Percentiles rank a stretch among this genome's conserved stretches.
Evolutionary conservation across 1,284 basidiomycete species (phyloP).

Genomic region (Cryptococcus deneoformans): DNA sequence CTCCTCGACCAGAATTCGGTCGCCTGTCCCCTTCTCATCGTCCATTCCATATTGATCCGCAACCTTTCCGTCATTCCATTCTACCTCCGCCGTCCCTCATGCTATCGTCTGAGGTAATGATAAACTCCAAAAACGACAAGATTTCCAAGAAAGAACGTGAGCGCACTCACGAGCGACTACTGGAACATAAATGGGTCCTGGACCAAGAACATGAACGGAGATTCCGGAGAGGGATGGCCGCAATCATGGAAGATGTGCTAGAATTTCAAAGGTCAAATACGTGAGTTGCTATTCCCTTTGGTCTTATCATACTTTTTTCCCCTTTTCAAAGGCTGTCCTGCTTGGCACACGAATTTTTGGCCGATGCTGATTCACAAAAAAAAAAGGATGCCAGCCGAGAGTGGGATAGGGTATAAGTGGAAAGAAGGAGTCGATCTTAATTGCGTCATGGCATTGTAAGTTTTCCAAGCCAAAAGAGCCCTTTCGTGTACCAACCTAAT

Average conservation of each 20-base stretch:
- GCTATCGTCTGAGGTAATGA: not conserved
- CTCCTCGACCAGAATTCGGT: not conserved
- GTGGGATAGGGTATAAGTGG: not conserved
- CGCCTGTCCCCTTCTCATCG: not conserved
- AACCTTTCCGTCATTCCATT: not conserved
- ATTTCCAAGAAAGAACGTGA: not conserved
- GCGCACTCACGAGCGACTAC: conserved; percentile 13
- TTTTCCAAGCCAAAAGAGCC: not conserved
- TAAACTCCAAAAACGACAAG: not conserved
- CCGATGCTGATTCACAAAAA: not conserved
- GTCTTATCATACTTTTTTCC: too few relatives aligned
- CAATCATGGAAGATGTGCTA: conserved; percentile 15
- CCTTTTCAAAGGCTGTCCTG: not conserved
- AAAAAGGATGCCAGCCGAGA: not conserved
- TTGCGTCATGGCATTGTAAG: conserved; percentile 7
- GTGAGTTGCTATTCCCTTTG: conserved; percentile 5
- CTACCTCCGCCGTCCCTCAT: not conserved
- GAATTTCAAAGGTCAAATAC: conserved; percentile 17
- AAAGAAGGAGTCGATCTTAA: conserved; percentile 1
- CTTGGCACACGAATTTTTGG: not conserved
- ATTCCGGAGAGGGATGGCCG: conserved; percentile 22
- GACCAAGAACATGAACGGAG: conserved; percentile 32
- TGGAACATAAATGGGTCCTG: conserved; percentile 26
- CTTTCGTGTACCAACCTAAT: not conserved
- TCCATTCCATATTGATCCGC: not conserved